A percentile compares a stretch with the other conserved stretches of the same genome.
phyloP scores from a whole-genome alignment of 306 rosid genomes.

The Trifolium fragiferum region DNA sequence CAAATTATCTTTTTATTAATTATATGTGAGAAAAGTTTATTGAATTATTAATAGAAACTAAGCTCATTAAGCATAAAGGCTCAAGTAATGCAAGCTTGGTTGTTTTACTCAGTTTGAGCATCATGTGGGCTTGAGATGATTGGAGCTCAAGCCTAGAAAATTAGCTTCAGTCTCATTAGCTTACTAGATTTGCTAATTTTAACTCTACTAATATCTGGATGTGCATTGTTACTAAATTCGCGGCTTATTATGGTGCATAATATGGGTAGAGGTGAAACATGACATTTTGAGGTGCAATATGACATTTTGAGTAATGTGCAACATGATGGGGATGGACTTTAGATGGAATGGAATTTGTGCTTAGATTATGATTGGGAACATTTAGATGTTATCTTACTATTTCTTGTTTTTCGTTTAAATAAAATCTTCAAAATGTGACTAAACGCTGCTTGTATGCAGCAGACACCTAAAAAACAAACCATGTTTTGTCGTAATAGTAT shows the following conservation, averaged over 20 bases:
- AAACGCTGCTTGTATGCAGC: slow-evolving; percentile 10
- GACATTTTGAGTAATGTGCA: not conserved
- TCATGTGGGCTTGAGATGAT: slow-evolving; percentile 8
- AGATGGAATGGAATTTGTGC: slow-evolving; percentile 26
- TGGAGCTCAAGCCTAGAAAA: no score
- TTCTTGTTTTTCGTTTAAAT: not conserved
- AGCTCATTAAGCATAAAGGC: slow-evolving; percentile 13
- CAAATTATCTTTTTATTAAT: not conserved
- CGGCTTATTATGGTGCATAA: slow-evolving; percentile 5
- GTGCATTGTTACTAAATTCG: not conserved
- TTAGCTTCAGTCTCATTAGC: no score
- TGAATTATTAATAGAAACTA: not conserved
- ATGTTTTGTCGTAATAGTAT: slow-evolving; percentile 17
- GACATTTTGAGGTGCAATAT: slow-evolving; percentile 3
- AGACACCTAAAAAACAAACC: slow-evolving; percentile 9
- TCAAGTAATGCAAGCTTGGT: not conserved
- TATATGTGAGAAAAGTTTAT: not conserved
- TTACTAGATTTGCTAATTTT: no score
- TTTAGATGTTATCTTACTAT: not conserved
- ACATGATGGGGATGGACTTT: not conserved
- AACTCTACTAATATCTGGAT: not conserved
- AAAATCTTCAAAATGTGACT: slow-evolving; percentile 10
- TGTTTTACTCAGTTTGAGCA: not conserved
- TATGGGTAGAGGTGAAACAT: slow-evolving; percentile 5
- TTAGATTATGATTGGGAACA: slow-evolving; percentile 18